A percentile compares a stretch with the other conserved stretches of the same genome.
Conservation (phyloP, 176 grass and related monocot genomes). For the Lolium multiflorum region DNA sequence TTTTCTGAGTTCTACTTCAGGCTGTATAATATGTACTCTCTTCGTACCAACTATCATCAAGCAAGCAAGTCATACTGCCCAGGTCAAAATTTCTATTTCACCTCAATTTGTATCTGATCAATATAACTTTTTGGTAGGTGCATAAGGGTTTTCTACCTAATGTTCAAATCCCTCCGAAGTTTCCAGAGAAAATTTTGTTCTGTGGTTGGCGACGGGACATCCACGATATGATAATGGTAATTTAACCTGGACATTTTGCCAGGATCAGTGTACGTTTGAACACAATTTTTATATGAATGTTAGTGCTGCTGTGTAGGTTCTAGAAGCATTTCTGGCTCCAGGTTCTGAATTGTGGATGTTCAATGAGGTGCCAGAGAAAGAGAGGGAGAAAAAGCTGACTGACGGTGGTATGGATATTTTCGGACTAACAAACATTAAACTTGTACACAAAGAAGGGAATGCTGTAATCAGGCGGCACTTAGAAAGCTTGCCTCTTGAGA, state of each 20-base stretch:
- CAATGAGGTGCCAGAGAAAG: slow-evolving; percentile 94
- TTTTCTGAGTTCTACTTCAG: slow-evolving; percentile 31
- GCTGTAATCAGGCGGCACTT: slow-evolving; percentile 94
- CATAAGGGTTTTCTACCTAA: slow-evolving; percentile 78
- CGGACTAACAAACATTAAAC: slow-evolving; percentile 84
- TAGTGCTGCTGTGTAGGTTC: slow-evolving; percentile 59
- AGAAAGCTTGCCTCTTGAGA: slow-evolving; percentile 94
- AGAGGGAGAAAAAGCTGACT: slow-evolving; percentile 88
- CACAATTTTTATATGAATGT: slow-evolving; percentile 16
- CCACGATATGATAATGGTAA: slow-evolving; percentile 99
- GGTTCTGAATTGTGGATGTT: slow-evolving; percentile 98
- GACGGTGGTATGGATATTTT: slow-evolving; percentile 83
- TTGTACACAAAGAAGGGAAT: slow-evolving; percentile 99
- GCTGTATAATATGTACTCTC: slow-evolving; percentile 22
- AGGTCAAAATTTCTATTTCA: neutral
- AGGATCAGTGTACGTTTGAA: neutral
- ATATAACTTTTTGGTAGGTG: slow-evolving; percentile 62
- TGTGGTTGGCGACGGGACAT: slow-evolving; percentile 99
- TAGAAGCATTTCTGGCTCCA: slow-evolving; percentile 96
- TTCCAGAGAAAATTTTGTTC: slow-evolving; percentile 97
- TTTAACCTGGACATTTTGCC: slow-evolving; percentile 16
- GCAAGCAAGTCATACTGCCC: neutral
- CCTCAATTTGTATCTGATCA: slow-evolving; percentile 1
- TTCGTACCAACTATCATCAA: neutral
- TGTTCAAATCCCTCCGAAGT: slow-evolving; percentile 77